Base-by-base conservation (phyloP, 106 monocot genomes). In the Phalaenopsis equestris region DNA sequence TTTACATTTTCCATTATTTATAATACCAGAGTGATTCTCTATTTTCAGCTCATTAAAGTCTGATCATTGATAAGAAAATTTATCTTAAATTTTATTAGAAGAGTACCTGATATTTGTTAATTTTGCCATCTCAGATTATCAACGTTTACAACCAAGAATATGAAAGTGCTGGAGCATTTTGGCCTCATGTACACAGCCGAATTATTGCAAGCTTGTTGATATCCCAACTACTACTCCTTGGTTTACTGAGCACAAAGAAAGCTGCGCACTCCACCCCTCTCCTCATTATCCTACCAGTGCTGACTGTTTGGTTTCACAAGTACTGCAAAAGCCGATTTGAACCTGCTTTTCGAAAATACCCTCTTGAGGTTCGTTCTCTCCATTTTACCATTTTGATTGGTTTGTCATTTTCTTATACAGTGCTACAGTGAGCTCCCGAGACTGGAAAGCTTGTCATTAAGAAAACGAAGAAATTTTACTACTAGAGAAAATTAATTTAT, bases 111-210 rank as follows among this genome's bases (percentile, higher is more conserved):
- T 45, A 42, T 18, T 78, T 23, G 42, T 52, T 9, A n/a, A 17
- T 86, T 30, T 81, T 15, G 43, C 8, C 41, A 73, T 81, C 76
- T n/a, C 88, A 97, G 97, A 94, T 97, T 12, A 97, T 94, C 37
- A 97, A 97, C 83, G 97, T 97, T 38, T 97, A 97, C 61, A 89
- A 92, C 84, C 94, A 97, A 81, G 86, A 97, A 80, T 97, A 97
- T 76, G 97, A 97, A 83, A 97, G 97, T 76, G 92, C 90, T 38
- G 97, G 85, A 61, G 92, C 97, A 82, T 97, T 97, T 77, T 97
- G 97, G 97, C 97, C 97, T 49, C 92, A 90, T 83, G 85, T 97
- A 43, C 92, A 97, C 49, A 80, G 73, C 48, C 94, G 89, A 45
- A 97, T 97, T 77, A 86, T 97, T 23, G 80, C 78, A 64, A 89